A percentile compares a stretch with the other conserved stretches of the same genome.
These are phyloP conservation scores for Apiospora rasikravindrae DNA, from an alignment of 2,329 filamentous ascomycete genomes.

Conservation along the genomic window DNA sequence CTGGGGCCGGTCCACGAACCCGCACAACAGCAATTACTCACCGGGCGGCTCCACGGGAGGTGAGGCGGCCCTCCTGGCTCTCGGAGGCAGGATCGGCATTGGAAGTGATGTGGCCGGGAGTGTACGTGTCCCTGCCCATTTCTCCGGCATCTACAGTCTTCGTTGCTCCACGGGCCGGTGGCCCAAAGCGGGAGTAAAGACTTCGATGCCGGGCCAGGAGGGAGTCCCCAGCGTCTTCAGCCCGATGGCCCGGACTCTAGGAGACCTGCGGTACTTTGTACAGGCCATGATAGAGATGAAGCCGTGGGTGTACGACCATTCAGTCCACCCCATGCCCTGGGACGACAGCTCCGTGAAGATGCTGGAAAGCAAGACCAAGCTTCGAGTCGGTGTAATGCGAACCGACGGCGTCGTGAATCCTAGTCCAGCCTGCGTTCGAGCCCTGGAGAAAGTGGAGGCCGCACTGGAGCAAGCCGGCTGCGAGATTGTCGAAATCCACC, in stretches of 20 bases:
- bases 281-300: constrained; percentile 77
- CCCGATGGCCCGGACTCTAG: constrained; percentile 86
- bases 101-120: constrained; percentile 92
- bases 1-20: constrained; percentile 84
- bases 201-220: constrained; percentile 92
- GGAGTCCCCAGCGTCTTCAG: constrained; percentile 88
- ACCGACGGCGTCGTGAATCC: constrained; percentile 86
- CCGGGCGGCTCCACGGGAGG: constrained; percentile 90
- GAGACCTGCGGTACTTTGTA: constrained; percentile 85
- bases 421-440: constrained; percentile 80
- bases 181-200: constrained; percentile 83
- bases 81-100: constrained; percentile 85
- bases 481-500: constrained; percentile 67
- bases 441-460: constrained; percentile 71
- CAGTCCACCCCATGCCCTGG: constrained; percentile 86
- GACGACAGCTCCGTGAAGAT: constrained; percentile 64
- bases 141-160: constrained; percentile 85
- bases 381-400: constrained; percentile 77
- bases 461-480: constrained; percentile 77
- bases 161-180: constrained; percentile 88
- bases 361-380: constrained; percentile 63
- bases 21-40: constrained; percentile 82
- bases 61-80: constrained; percentile 81
- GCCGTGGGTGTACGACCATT: constrained; percentile 88
- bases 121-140: constrained; percentile 85